These are phyloP conservation scores for Cadophora sp. DNA, from an alignment of 2,329 filamentous ascomycete species.

Conservation along the genomic window DNA sequence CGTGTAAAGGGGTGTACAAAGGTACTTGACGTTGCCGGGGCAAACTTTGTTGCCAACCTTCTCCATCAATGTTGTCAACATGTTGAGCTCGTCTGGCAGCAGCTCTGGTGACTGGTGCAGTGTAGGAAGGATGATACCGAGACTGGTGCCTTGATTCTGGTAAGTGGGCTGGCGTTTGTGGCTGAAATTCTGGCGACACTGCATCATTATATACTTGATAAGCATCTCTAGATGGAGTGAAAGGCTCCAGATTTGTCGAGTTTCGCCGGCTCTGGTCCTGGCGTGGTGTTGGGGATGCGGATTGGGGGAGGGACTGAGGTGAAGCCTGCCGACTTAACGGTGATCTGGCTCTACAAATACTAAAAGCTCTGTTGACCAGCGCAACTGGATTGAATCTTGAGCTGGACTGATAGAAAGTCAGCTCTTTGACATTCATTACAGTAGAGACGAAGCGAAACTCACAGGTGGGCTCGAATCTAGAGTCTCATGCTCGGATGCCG, in stretches of 20 bases:
- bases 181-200: conserved; percentile 51
- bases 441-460: neutral
- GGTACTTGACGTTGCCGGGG: conserved; percentile 3
- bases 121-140: conserved; percentile 51
- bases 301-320: conserved; percentile 21
- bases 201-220: conserved; percentile 56
- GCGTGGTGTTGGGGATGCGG: conserved; percentile 29
- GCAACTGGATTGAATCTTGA: conserved; percentile 17
- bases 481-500: neutral
- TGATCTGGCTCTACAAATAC: conserved; percentile 29
- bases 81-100: conserved; percentile 9
- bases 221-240: conserved; percentile 35
- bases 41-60: conserved; percentile 5
- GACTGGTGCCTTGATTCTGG: conserved; percentile 56
- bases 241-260: conserved; percentile 24
- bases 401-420: conserved; percentile 15
- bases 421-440: neutral
- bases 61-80: conserved; percentile 27
- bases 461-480: conserved; percentile 22
- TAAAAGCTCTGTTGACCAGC: conserved; percentile 19
- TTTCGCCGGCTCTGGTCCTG: conserved; percentile 16
- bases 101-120: conserved; percentile 47
- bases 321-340: conserved; percentile 25
- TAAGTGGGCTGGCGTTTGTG: conserved; percentile 58
- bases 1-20: conserved; percentile 19